A percentile compares a stretch with the other conserved stretches of the same genome.
phyloP scores from a whole-genome alignment of 495 filamentous ascomycete species.

The Aspergillus wentii region DNA sequence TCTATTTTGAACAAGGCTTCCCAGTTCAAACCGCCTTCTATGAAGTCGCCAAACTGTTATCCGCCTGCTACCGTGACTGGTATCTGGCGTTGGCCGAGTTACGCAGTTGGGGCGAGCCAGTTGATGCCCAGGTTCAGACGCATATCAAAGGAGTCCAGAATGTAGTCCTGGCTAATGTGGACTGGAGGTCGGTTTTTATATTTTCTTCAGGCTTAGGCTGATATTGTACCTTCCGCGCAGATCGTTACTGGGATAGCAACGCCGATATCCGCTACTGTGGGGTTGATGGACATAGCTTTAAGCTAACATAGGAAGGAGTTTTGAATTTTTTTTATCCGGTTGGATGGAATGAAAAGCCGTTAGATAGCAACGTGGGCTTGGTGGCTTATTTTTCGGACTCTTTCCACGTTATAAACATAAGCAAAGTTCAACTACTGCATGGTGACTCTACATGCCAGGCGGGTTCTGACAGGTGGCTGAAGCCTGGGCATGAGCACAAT shows the following conservation, averaged over 20 bases:
- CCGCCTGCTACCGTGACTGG: constrained; percentile 24
- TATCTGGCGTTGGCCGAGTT: constrained; percentile 22
- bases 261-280: no score
- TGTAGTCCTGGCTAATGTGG: constrained; percentile 24
- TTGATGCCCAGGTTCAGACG: constrained; percentile 22
- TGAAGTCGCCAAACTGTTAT: constrained; percentile 17
- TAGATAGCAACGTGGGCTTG: no score
- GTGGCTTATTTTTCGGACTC: no score
- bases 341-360: no score
- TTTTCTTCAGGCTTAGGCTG: background rate
- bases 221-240: background rate
- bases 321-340: no score
- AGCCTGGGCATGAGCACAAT: no score
- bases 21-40: constrained; percentile 25
- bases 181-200: constrained; percentile 23
- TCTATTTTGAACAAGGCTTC: constrained; percentile 20
- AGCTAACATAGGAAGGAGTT: no score
- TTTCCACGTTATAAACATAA: no score
- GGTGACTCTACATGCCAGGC: no score
- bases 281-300: no score
- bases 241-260: background rate
- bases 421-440: no score
- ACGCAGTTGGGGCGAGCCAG: constrained; percentile 23
- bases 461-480: no score
- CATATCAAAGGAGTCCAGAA: constrained; percentile 28